Percentiles rank a stretch among this genome's conserved stretches.
phyloP scores from a whole-genome alignment of 257 asterid species.

The Ajuga chamaepitys region DNA sequence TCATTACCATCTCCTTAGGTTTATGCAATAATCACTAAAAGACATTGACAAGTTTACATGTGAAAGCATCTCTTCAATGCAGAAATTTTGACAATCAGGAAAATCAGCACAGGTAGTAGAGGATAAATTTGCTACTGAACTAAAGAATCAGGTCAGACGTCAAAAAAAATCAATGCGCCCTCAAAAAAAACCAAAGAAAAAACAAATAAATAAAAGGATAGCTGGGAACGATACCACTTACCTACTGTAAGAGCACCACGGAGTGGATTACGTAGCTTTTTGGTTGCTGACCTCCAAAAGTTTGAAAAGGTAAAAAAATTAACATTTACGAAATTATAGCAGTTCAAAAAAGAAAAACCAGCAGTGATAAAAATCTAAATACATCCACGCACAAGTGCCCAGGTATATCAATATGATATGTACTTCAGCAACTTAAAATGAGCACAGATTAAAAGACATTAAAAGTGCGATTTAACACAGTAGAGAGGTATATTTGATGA shows the following conservation, averaged over 20 bases:
- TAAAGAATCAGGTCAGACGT: not conserved
- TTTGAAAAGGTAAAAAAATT: constrained; percentile 10
- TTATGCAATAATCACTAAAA: too few relatives aligned
- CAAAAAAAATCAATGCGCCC: not conserved
- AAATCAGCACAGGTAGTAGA: too few relatives aligned
- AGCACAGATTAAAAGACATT: not conserved
- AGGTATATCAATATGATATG: not conserved
- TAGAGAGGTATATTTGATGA: not conserved
- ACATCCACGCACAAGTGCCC: not conserved
- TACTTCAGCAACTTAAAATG: not conserved
- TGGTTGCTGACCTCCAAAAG: constrained; percentile 44
- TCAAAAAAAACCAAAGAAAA: not conserved
- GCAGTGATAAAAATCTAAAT: not conserved
- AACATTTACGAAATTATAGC: not conserved
- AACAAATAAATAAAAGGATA: not conserved
- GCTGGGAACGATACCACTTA: constrained; percentile 20
- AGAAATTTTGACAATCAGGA: too few relatives aligned
- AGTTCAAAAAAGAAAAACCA: constrained; percentile 1
- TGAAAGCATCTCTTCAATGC: too few relatives aligned
- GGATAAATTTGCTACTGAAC: not conserved
- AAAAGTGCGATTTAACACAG: not conserved
- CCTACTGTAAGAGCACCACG: constrained; percentile 35
- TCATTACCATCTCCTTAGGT: not conserved
- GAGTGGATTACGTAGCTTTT: constrained; percentile 17
- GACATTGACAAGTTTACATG: too few relatives aligned